Conservation (phyloP, 805 yeast species). For the Torulaspora maleeae region DNA sequence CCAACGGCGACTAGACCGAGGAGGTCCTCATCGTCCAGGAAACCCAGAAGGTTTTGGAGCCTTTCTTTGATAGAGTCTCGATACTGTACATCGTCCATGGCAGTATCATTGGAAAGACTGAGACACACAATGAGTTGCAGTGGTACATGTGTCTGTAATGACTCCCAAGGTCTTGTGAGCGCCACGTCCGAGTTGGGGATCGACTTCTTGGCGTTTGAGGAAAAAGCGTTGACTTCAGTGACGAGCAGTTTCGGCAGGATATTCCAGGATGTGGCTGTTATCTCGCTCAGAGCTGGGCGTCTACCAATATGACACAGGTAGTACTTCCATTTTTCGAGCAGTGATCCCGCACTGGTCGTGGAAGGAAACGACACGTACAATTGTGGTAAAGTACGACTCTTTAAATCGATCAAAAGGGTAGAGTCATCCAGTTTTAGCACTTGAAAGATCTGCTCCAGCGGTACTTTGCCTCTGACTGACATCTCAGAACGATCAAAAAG, state of each 20-base stretch:
- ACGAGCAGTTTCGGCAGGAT: constrained; percentile 33
- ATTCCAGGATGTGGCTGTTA: constrained; percentile 50
- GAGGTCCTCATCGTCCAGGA: constrained; percentile 38
- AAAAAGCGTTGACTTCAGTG: constrained; percentile 40
- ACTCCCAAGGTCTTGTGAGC: constrained; percentile 33
- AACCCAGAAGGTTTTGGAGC: constrained; percentile 29
- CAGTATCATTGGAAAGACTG: constrained; percentile 28
- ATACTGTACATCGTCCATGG: constrained; percentile 30
- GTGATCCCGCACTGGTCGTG: constrained; percentile 28
- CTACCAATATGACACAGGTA: constrained; percentile 20
- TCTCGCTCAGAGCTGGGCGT: constrained; percentile 35
- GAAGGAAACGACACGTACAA: constrained; percentile 31
- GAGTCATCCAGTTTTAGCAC: constrained; percentile 27
- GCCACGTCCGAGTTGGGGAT: constrained; percentile 34
- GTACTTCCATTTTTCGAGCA: constrained; percentile 43
- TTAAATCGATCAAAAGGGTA: constrained; percentile 37
- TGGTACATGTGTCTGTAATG: constrained; percentile 23
- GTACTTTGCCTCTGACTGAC: constrained; percentile 40
- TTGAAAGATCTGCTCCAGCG: constrained; percentile 35
- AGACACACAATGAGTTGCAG: constrained; percentile 43
- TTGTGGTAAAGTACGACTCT: constrained; percentile 44
- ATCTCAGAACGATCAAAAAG: constrained; percentile 21
- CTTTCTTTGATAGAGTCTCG: constrained; percentile 22
- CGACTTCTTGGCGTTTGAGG: constrained; percentile 34
- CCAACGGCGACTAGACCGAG: constrained; percentile 49